These are phyloP conservation scores for Plasmopara muralis DNA, from an alignment of 352 stramenopile species.

Conservation along the genomic window DNA sequence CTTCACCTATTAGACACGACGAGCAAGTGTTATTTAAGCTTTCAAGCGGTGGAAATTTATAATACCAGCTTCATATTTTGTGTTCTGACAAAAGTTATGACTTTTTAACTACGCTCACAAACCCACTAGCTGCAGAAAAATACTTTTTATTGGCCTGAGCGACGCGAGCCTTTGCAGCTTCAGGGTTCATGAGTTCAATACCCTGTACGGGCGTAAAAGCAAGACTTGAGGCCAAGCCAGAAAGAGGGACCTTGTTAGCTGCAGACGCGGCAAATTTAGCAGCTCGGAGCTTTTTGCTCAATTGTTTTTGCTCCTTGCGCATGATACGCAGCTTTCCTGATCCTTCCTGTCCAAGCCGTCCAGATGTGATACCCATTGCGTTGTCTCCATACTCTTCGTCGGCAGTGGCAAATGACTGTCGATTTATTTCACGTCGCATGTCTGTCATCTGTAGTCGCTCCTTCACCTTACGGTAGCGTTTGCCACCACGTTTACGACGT, in stretches of 20 bases:
- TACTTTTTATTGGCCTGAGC: constrained; percentile 96
- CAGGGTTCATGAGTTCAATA: constrained; percentile 96
- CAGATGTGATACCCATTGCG: constrained; percentile 94
- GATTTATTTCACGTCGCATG: constrained; percentile 95
- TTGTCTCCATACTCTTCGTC: constrained; percentile 97
- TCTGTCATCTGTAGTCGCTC: constrained; percentile 97
- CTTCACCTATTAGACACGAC: no score
- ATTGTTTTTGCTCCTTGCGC: constrained; percentile 88
- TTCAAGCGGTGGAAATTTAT: no score
- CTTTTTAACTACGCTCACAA: constrained; percentile 91
- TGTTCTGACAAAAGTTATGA: constrained; percentile 15
- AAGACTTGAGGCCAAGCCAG: constrained; percentile 92
- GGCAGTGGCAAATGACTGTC: constrained; percentile 89
- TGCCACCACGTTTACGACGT: constrained; percentile 90
- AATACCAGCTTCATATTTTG: no score
- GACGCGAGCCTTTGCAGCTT: constrained; percentile 88
- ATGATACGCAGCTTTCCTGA: constrained; percentile 82
- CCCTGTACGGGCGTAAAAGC: constrained; percentile 96
- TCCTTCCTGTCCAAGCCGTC: constrained; percentile 87
- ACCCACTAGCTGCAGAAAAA: constrained; percentile 93
- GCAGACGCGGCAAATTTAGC: constrained; percentile 72
- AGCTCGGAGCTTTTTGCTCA: constrained; percentile 89
- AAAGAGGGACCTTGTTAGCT: constrained; percentile 49
- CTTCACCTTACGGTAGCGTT: constrained; percentile 95
- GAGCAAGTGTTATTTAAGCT: no score